A percentile compares a stretch with the other conserved stretches of the same genome.
These are phyloP conservation scores for Phytophthora hibernalis DNA, from an alignment of 352 stramenopile species.

Conservation along the genomic window DNA sequence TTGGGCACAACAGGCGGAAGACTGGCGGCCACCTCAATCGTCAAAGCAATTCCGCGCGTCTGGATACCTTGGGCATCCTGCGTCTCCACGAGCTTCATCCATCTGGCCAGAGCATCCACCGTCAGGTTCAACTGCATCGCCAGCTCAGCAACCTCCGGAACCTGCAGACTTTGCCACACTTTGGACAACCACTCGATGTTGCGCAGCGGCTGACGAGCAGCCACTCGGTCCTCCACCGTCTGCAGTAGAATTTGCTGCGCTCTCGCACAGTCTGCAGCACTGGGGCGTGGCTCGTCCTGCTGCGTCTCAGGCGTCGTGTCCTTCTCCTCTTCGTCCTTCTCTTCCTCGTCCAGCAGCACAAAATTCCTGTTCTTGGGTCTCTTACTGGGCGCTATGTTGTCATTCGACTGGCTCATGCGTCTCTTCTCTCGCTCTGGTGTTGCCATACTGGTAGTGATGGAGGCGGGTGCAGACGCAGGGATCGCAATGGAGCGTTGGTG, in stretches of 20 bases:
- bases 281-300: background rate
- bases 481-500: constrained; percentile 9
- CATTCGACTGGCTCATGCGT: constrained; percentile 31
- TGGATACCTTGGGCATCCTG: constrained; percentile 26
- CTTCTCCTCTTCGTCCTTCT: constrained; percentile 15
- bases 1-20: constrained; percentile 27
- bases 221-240: constrained; percentile 40
- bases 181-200: constrained; percentile 39
- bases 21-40: constrained; percentile 29
- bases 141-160: constrained; percentile 37
- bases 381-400: constrained; percentile 33
- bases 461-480: constrained; percentile 15
- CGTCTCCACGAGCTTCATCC: constrained; percentile 36
- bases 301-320: constrained; percentile 17
- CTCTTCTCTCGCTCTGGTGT: constrained; percentile 39
- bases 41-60: constrained; percentile 21
- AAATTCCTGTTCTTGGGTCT: constrained; percentile 34
- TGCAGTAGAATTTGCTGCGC: constrained; percentile 35
- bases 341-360: constrained; percentile 15
- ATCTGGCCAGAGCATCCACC: constrained; percentile 45
- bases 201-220: constrained; percentile 17
- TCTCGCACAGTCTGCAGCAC: constrained; percentile 4
- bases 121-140: constrained; percentile 48
- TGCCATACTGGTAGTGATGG: constrained; percentile 1
- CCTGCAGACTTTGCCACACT: constrained; percentile 43